Base-by-base conservation (phyloP, 1,284 basidiomycete species). In the Ceratorhiza oryzae-sativae region DNA sequence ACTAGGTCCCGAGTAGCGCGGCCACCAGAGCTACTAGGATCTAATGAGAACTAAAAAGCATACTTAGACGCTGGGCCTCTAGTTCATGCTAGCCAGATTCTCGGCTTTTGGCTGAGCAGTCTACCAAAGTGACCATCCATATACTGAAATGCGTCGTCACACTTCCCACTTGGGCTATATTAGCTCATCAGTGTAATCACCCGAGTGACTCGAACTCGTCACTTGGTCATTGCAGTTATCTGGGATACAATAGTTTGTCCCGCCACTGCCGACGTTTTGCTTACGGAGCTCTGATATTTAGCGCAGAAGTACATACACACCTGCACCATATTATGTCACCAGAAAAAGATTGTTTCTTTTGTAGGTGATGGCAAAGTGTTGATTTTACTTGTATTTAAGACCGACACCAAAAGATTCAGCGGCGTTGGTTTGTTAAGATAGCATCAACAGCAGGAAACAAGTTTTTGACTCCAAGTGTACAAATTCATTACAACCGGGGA, bases 401-500 rank as follows among this genome's bases (percentile, higher is more conserved):
- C 20, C 34, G 2, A 20, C 1, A 39, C 36, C 56, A 59, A 39
- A 39, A 23, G 39, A 59, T 41, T 15, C 56, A 23, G 56, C 27
- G 20, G 18, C n/a, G 18, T 39, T 10, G 20, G 56, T 59, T 59
- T 59, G 36, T 10, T 23, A 15, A 8, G n/a, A 39, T 34, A n/a
- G 56, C 34, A 59, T 20, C 2, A 59, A 41, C n/a, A 18, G 15
- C 25, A 1, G n/a, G 46, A 46, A 30, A 30, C 23, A 20, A 12
- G 5, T 32, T 45, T 30, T 10, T 6, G 20, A 30, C 9, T 61
- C 59, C 45, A 25, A 46, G 30, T 61, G n/a, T 46, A 45, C 41
- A 62, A 62, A 36, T 36, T 36, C 30, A 62, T 62, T 62, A 49
- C 60, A 61, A 34, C 27, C n/a, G 6, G 15, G 41, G 27, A 62